Evolutionary conservation across 768 basidiomycete species (phyloP).

Genomic region (Boletus rubescentipes): DNA sequence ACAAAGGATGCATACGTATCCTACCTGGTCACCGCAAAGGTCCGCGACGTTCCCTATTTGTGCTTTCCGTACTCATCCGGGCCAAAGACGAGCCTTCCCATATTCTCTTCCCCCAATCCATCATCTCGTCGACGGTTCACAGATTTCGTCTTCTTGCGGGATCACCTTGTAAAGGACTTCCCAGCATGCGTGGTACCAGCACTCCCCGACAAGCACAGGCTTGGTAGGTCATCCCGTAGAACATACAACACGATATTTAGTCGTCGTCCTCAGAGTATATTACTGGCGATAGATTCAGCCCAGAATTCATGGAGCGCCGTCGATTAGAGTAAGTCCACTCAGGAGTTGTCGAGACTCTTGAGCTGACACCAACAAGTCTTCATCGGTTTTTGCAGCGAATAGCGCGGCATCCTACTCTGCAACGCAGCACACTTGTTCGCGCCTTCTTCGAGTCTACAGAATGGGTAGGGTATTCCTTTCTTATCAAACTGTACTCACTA

Average conservation of each 20-base stretch:
- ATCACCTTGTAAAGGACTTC: conserved; percentile 87
- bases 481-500: conserved; percentile 2
- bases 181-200: conserved; percentile 98
- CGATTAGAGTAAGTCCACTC: conserved; percentile 70
- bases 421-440: conserved; percentile 85
- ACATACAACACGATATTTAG: background rate
- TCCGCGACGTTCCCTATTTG: conserved; percentile 34
- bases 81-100: conserved; percentile 82
- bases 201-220: conserved; percentile 92
- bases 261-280: conserved; percentile 72
- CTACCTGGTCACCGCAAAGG: conserved; percentile 88
- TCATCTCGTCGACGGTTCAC: conserved; percentile 88
- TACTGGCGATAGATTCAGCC: conserved; percentile 95
- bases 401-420: conserved; percentile 90
- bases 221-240: conserved; percentile 58
- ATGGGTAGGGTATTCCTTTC: conserved; percentile 67
- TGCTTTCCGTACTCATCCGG: conserved; percentile 8
- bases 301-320: conserved; percentile 94
- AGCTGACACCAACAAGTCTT: conserved; percentile 50
- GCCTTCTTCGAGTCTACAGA: conserved; percentile 96
- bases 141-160: conserved; percentile 92
- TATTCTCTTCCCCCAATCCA: conserved; percentile 75
- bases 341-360: background rate
- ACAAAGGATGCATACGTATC: conserved; percentile 98
- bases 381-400: conserved; percentile 91